These are phyloP conservation scores for Colletotrichum musae DNA, from an alignment of 2,329 filamentous ascomycete species.

Conservation along the genomic window DNA sequence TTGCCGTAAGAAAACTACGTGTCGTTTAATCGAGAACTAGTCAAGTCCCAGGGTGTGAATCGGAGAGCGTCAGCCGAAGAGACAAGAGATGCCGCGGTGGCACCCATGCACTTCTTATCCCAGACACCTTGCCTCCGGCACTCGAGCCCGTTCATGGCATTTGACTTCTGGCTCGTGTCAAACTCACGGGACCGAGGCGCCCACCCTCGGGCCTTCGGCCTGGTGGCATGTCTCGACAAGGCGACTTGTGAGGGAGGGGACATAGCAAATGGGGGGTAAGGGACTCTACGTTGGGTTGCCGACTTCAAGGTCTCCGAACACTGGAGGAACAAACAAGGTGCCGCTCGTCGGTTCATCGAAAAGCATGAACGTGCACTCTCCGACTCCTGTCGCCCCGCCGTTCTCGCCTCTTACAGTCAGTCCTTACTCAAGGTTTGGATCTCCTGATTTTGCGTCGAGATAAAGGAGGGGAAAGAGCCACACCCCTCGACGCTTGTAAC, in stretches of 20 bases:
- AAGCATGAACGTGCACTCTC: constrained; percentile 28
- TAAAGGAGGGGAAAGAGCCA: constrained; percentile 7
- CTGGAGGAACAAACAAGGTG: constrained; percentile 7
- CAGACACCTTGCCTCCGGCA: constrained; percentile 4
- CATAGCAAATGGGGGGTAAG: constrained; percentile 7
- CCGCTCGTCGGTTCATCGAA: neutral
- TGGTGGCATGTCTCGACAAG: constrained; percentile 1
- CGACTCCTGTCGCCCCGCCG: neutral
- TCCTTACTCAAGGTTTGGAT: constrained; percentile 9
- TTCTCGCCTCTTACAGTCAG: neutral
- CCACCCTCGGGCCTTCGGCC: constrained; percentile 27
- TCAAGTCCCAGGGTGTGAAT: neutral
- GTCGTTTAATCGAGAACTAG: neutral
- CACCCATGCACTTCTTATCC: constrained; percentile 39
- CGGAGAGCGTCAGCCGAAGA: fast-evolving
- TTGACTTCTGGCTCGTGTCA: constrained; percentile 36
- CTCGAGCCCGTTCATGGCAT: neutral
- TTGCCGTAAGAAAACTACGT: neutral
- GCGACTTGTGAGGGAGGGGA: constrained; percentile 5
- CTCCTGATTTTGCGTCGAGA: constrained; percentile 18
- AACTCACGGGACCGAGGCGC: constrained; percentile 27
- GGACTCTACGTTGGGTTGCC: neutral
- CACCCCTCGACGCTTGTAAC: constrained; percentile 17
- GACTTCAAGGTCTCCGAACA: constrained; percentile 14
- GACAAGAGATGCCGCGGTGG: neutral